Evolutionary conservation across 2,329 filamentous ascomycete genomes (phyloP).

Genomic region (Fusarium sarcochroum): DNA sequence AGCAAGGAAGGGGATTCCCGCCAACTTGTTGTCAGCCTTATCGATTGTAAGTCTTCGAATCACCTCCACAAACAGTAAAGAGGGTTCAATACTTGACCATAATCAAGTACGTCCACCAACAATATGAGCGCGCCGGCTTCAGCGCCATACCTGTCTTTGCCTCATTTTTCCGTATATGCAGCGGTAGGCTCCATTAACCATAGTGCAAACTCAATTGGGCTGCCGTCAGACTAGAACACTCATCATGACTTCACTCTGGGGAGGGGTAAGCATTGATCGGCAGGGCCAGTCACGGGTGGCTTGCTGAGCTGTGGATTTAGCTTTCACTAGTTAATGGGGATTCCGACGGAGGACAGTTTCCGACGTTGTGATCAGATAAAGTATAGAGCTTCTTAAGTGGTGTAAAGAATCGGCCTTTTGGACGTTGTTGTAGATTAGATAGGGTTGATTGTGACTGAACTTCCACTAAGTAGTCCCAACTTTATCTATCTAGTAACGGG

Average conservation of each 20-base stretch:
- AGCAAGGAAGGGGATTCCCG: not conserved
- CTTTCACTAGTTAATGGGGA: not conserved
- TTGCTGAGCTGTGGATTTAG: not conserved
- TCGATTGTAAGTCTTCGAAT: not conserved
- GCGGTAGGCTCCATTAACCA: not conserved
- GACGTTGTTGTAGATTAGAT: too few species aligned
- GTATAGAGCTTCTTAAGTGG: too few species aligned
- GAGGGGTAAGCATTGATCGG: conserved; percentile 12
- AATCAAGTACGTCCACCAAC: too few species aligned
- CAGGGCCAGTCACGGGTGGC: conserved; percentile 19
- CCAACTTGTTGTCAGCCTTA: not conserved
- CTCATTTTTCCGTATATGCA: not conserved
- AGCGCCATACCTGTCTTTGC: not conserved
- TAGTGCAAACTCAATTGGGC: not conserved
- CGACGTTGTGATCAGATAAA: not conserved
- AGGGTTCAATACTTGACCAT: too few species aligned
- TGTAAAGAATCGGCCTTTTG: too few species aligned
- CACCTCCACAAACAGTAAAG: too few species aligned
- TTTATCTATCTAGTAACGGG: too few species aligned
- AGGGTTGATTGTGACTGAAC: too few species aligned
- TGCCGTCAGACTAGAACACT: not conserved
- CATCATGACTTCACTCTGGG: conserved; percentile 12
- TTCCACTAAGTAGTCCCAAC: too few species aligned
- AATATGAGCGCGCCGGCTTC: not conserved
- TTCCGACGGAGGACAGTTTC: not conserved